Base-by-base conservation (phyloP, 805 yeast genomes). In the Kodamaea kakaduensis region DNA sequence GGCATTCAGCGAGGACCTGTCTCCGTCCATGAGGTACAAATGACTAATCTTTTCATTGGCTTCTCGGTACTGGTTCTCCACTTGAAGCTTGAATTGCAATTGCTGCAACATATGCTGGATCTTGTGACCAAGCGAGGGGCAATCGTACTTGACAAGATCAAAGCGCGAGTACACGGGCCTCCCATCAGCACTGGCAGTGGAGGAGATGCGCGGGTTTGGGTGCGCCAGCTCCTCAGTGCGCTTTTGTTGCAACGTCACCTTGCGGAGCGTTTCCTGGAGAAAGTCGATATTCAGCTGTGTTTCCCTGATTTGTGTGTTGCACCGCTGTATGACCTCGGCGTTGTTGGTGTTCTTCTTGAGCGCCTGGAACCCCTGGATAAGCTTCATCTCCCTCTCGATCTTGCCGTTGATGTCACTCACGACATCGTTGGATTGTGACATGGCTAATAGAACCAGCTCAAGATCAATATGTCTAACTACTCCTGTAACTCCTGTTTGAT, bases 51-150 rank as follows among this genome's bases (percentile, higher is more conserved):
- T 93, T 44, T 86, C 94, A 47, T 88, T 88, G 5, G 97, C 97
- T 45, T 81, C 90, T 50, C 81, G 80, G 60, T 90, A 93, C 60
- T 93, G 95, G 48, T 85, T 79, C 58, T 93, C 99, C 24, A 90
- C 95, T 52, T 90, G 93, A 30, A 90, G 71, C 60, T 93, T 93
- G 59, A 90, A 88, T 55, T 89, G 96, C 41, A 93, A 70, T 59
- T 88, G 95, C 61, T 89, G 97, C 37, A 90, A 73, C 97, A 93
- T 89, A 50, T 85, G 81, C 60, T 87, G 96, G 52, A 93, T 93
- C 44, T 93, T 77, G 50, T 93, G 96, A 8, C 97, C 96, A 47
- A 93, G 66, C 0, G 95, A 85, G 0, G 97, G 96, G 48, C 96
- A 85, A 51, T 93, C 97, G 53, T 87, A 88, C 50, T 88, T 88